phyloP scores from a whole-genome alignment of 75 land plant species.

The Sequoia sempervirens region DNA sequence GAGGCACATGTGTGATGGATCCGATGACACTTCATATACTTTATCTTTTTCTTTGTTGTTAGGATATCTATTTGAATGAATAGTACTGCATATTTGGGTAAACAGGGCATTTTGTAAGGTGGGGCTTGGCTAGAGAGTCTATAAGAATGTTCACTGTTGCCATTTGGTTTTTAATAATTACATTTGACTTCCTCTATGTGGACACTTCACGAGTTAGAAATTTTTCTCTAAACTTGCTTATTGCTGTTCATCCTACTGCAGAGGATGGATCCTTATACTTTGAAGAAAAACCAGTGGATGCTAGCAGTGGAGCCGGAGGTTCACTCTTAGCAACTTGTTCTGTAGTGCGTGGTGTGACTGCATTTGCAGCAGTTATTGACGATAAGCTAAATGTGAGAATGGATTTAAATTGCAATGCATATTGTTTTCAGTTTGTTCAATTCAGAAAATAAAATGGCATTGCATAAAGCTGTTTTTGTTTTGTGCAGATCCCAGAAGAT shows the following conservation, averaged over 20 bases:
- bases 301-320: constrained; percentile 24
- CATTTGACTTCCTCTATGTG: not conserved
- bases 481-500: constrained; percentile 54
- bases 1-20: not conserved
- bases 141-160: not conserved
- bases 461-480: not conserved
- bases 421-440: not conserved
- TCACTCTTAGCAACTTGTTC: constrained; percentile 60
- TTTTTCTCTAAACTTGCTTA: not conserved
- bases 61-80: not conserved
- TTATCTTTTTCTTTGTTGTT: not conserved
- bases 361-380: constrained; percentile 47
- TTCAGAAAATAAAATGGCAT: not conserved
- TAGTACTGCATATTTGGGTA: not conserved
- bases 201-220: not conserved
- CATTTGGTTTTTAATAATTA: not conserved
- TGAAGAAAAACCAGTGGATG: constrained; percentile 57
- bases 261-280: constrained; percentile 72
- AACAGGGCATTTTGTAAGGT: not conserved
- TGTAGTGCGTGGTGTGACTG: constrained; percentile 54
- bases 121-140: not conserved
- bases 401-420: not conserved
- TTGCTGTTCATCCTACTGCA: constrained; percentile 9
- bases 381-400: constrained; percentile 46
- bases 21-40: not conserved